Evolutionary conservation across 345 rosid genomes (phyloP), one percentile per base, ranked within the genome.

Genomic region (Iberis pinnata): DNA sequence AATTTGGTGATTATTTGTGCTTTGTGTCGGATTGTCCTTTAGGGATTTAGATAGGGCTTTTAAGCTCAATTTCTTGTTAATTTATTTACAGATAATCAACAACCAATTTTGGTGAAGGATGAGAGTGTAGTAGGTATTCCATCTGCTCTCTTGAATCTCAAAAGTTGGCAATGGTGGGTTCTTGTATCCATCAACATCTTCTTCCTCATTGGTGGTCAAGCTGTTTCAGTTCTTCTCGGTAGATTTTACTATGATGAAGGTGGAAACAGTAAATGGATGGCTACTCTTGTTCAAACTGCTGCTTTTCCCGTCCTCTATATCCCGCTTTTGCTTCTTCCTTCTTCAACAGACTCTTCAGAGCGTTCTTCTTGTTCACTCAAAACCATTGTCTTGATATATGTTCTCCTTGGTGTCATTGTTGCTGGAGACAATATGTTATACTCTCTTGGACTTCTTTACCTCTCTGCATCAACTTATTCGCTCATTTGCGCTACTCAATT

Each of bases 401-500:
- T 82, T 19, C 26, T 61, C 44, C 84, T 87, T 2, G 98, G 98
- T 59, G 76, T 61, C 2, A 33, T 84, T 61, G 42, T 82, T 3
- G 92, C 92, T 5, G 87, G 82, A 12, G 92, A 90, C 67, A 79
- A 82, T 65, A 67, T 79, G 89, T 25, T 87, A 33, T 87, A 82
- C 67, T 87, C 96, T 29, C 38, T 70, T 50, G 98, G 98, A 43
- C 88, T 90, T 36, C 63, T 78, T 41, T 79, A 82, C 74, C 95
- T 90, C 45, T 74, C 94, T 2, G 70, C 79, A 14, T 87, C 96
- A 15, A 90, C 96, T 7, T 90, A 87, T 53, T 87, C 98, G 8
- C 92, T 90, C 20, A 82, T 90, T 31, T 84, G 92, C 44, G 92
- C 96, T 7, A 78, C 87, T 26, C 98, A 90, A n/a, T 64, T 90